phyloP scores from a whole-genome alignment of 2,329 filamentous ascomycete species.

The Epichloe elymi region DNA sequence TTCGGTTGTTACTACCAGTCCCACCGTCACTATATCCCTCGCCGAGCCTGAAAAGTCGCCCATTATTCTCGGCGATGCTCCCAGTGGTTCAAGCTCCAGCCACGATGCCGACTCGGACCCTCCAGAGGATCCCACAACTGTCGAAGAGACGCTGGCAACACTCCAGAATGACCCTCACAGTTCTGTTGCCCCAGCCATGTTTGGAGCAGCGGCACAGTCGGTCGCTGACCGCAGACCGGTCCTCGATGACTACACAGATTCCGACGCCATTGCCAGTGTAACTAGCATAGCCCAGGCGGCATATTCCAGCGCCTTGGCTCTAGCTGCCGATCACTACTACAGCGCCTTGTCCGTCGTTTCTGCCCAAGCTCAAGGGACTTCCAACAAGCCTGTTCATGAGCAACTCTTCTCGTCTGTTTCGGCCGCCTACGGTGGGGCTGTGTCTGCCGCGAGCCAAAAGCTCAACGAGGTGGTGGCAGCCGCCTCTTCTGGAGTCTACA shows the following conservation, averaged over 20 bases:
- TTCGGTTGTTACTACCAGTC: background rate
- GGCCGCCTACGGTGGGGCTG: constrained; percentile 52
- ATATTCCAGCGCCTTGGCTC: constrained; percentile 51
- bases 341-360: constrained; percentile 56
- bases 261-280: constrained; percentile 22
- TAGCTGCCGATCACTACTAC: constrained; percentile 55
- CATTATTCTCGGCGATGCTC: background rate
- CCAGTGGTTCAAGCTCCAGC: background rate
- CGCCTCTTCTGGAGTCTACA: constrained; percentile 36
- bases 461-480: constrained; percentile 42
- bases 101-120: background rate
- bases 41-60: background rate
- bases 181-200: constrained; percentile 25
- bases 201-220: constrained; percentile 38
- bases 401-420: constrained; percentile 57
- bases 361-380: constrained; percentile 52
- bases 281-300: constrained; percentile 37
- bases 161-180: constrained; percentile 11
- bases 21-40: background rate
- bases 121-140: background rate
- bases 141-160: background rate
- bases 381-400: constrained; percentile 55
- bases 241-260: constrained; percentile 29
- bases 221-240: constrained; percentile 35
- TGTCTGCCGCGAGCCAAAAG: constrained; percentile 47